Conservation (phyloP, 169 alveolate species). For the Perkinsus olseni region DNA sequence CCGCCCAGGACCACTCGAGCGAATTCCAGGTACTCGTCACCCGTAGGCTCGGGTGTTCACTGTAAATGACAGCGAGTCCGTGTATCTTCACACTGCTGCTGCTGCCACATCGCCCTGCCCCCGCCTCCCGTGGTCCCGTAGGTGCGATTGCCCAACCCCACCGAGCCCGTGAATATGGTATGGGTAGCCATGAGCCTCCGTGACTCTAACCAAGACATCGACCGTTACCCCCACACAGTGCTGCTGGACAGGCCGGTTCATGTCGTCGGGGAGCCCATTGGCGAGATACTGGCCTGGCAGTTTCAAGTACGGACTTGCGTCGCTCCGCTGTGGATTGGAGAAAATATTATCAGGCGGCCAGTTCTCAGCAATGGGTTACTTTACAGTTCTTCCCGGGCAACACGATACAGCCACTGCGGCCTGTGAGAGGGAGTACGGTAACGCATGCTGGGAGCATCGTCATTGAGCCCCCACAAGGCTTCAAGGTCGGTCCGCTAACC, state of each 20-base stretch:
- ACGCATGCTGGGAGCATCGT: neutral
- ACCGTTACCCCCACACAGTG: neutral
- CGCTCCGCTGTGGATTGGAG: neutral
- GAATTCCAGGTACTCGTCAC: neutral
- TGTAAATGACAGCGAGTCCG: too few species aligned
- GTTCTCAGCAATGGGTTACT: neutral
- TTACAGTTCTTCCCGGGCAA: neutral
- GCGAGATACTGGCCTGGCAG: neutral
- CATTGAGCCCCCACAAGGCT: neutral
- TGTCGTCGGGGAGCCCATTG: neutral
- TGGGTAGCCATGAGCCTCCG: neutral
- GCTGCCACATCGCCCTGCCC: neutral
- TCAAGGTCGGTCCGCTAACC: neutral
- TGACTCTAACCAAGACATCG: neutral
- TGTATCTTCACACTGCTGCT: neutral
- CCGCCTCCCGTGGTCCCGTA: neutral
- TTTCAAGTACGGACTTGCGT: neutral
- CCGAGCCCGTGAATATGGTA: neutral
- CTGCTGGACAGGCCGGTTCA: neutral
- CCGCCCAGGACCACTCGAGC: neutral
- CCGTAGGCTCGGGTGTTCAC: too few species aligned
- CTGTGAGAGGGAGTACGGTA: neutral
- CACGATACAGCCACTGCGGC: neutral
- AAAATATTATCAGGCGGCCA: neutral
- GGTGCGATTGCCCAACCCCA: neutral